Percentiles rank a stretch among this genome's conserved stretches.
Evolutionary conservation across 352 stramenopile species (phyloP).

Genomic region (Peronospora belbahrii): DNA sequence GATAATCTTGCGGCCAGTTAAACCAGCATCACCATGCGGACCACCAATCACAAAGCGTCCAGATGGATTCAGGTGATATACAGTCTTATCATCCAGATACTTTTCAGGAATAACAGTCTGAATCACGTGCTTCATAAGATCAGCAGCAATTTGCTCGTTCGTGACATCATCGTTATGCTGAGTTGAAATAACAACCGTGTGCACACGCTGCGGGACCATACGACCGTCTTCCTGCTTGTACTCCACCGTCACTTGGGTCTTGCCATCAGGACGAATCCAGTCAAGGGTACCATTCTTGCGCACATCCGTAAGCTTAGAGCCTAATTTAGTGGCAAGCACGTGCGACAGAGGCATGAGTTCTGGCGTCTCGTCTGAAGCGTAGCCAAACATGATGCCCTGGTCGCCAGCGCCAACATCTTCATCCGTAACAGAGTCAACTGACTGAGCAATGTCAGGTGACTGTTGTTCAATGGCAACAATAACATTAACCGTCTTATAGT

Average conservation of each 20-base stretch:
- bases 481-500: constrained; percentile 99
- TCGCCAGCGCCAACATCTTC: constrained; percentile 97
- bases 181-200: constrained; percentile 99
- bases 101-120: constrained; percentile 97
- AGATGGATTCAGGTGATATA: constrained; percentile 99
- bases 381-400: constrained; percentile 92
- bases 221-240: constrained; percentile 95
- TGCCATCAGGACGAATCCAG: constrained; percentile 98
- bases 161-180: constrained; percentile 98
- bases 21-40: constrained; percentile 96
- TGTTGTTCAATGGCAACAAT: constrained; percentile 99
- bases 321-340: constrained; percentile 94
- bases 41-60: constrained; percentile 98
- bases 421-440: constrained; percentile 94
- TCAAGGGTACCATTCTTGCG: constrained; percentile 97
- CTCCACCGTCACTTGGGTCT: constrained; percentile 98
- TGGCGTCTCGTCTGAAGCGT: constrained; percentile 96
- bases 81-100: constrained; percentile 98
- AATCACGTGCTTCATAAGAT: constrained; percentile 99
- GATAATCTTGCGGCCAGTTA: constrained; percentile 99
- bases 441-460: constrained; percentile 98
- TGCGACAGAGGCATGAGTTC: constrained; percentile 98
- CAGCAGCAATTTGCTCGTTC: constrained; percentile 97
- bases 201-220: constrained; percentile 94
- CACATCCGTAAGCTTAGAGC: constrained; percentile 95